phyloP scores from a whole-genome alignment of 176 grass and related monocot species.

The Musa beccarii region DNA sequence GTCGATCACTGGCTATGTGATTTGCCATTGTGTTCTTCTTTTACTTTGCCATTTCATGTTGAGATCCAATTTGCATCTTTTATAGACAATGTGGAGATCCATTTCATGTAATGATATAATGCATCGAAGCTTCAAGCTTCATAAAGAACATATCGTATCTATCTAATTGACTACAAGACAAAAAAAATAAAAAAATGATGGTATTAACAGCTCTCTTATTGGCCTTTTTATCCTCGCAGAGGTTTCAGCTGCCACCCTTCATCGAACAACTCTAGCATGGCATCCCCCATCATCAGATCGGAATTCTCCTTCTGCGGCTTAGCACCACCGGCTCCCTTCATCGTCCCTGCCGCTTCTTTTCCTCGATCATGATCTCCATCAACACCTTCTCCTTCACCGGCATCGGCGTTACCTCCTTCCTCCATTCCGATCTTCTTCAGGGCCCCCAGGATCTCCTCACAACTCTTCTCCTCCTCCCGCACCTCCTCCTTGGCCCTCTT shows the following conservation, averaged over 20 bases:
- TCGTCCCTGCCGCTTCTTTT: not conserved
- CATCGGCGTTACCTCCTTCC: not conserved
- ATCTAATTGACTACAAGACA: too few relatives aligned
- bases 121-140: too few relatives aligned
- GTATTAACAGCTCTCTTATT: too few relatives aligned
- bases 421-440: not conserved
- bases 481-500: not conserved
- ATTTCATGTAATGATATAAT: too few relatives aligned
- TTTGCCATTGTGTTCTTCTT: not conserved
- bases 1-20: not conserved
- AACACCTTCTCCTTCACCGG: not conserved
- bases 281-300: not conserved
- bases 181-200: too few relatives aligned
- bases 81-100: too few relatives aligned
- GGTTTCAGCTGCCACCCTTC: conserved; percentile 22
- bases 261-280: conserved; percentile 16
- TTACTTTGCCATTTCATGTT: not conserved
- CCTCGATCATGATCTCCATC: not conserved
- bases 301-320: not conserved
- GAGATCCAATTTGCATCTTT: too few relatives aligned
- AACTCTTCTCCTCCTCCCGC: not conserved
- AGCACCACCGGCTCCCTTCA: not conserved
- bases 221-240: not conserved
- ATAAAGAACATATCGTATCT: too few relatives aligned
- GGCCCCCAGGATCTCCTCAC: not conserved